phyloP scores from a whole-genome alignment of 2,329 filamentous ascomycete genomes.

The Botrytis galanthina region DNA sequence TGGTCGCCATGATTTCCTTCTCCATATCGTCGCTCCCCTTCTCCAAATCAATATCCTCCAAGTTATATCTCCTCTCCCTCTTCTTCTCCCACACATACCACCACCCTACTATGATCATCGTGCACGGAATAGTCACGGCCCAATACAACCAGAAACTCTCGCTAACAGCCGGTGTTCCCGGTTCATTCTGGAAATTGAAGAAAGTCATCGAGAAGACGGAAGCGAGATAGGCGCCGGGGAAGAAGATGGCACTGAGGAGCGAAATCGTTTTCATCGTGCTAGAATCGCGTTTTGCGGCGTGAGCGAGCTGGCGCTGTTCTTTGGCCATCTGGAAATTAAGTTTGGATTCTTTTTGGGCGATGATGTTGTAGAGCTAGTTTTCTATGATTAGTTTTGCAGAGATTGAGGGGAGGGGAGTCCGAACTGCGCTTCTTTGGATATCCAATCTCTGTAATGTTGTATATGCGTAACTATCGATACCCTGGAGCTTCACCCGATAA shows the following conservation, averaged over 20 bases:
- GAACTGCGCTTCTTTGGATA: constrained; percentile 59
- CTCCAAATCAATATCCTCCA: constrained; percentile 35
- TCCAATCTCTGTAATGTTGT: constrained; percentile 60
- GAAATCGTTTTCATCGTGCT: constrained; percentile 64
- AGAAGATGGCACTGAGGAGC: constrained; percentile 60
- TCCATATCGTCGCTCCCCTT: constrained; percentile 35
- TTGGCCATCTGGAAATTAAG: constrained; percentile 57
- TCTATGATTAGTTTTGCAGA: background rate
- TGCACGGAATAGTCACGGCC: constrained; percentile 58
- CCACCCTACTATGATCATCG: constrained; percentile 51
- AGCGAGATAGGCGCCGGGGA: constrained; percentile 61
- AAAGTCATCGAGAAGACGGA: constrained; percentile 67
- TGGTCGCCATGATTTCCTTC: constrained; percentile 33
- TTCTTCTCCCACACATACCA: constrained; percentile 48
- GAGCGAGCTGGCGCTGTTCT: constrained; percentile 43
- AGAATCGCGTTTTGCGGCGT: constrained; percentile 43
- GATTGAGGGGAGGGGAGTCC: constrained; percentile 32
- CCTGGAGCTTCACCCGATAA: constrained; percentile 58
- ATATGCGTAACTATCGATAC: constrained; percentile 61
- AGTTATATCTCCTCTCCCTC: constrained; percentile 27
- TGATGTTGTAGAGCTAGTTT: constrained; percentile 61
- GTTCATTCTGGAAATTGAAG: constrained; percentile 54
- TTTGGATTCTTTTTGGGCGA: constrained; percentile 62
- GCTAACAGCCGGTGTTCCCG: constrained; percentile 40
- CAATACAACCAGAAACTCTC: constrained; percentile 62